A percentile compares a stretch with the other conserved stretches of the same genome.
phyloP scores from a whole-genome alignment of 495 filamentous ascomycete genomes.

The Talaromyces liani region DNA sequence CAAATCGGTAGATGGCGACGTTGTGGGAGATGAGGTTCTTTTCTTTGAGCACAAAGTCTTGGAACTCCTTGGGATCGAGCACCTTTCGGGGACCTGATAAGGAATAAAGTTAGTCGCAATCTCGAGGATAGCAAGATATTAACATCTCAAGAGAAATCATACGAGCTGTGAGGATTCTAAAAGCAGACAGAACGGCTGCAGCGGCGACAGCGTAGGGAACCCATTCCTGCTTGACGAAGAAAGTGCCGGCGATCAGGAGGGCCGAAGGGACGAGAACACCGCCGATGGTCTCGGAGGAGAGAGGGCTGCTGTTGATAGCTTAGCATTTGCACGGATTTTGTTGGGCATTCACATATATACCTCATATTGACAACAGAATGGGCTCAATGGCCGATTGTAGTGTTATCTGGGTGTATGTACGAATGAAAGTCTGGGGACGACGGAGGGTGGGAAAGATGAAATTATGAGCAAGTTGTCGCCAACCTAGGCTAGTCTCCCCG shows the following conservation, averaged over 20 bases:
- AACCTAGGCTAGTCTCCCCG: not conserved
- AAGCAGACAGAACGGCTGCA: conserved; percentile 51
- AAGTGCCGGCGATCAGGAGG: conserved; percentile 66
- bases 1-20: conserved; percentile 95
- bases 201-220: conserved; percentile 60
- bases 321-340: not conserved
- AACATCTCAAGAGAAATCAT: not conserved
- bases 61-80: conserved; percentile 80
- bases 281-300: conserved; percentile 52
- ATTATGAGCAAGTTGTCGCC: not conserved
- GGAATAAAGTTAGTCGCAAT: conserved; percentile 12
- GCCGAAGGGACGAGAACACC: conserved; percentile 82
- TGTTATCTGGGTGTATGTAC: not conserved
- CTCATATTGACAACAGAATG: conserved; percentile 5
- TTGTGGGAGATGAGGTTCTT: conserved; percentile 94
- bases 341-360: not conserved
- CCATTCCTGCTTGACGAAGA: conserved; percentile 73
- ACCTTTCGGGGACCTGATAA: conserved; percentile 62
- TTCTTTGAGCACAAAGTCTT: conserved; percentile 81
- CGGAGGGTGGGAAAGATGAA: not conserved
- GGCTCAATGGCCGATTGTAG: not conserved
- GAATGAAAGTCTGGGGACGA: not conserved
- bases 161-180: conserved; percentile 47
- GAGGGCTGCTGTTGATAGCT: conserved; percentile 17
- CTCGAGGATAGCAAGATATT: not conserved